Percentiles rank a stretch among this genome's conserved stretches.
Evolutionary conservation across 352 stramenopile species (phyloP).

Genomic region (Peronospora belbahrii): DNA sequence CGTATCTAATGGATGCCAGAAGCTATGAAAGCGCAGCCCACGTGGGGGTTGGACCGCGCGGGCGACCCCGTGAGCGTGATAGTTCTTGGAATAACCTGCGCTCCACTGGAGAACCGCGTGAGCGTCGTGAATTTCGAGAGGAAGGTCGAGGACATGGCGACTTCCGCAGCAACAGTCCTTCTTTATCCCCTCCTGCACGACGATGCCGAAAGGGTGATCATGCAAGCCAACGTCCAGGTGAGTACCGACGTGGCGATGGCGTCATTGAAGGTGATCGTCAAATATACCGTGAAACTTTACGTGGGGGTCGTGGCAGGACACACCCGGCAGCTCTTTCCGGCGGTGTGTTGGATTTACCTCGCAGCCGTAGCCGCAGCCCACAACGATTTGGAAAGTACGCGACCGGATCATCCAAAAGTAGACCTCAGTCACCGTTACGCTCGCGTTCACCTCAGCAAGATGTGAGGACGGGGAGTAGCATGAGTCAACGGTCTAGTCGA

Average conservation of each 20-base stretch:
- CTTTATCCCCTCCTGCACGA: conserved; percentile 18
- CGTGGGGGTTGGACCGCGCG: conserved; percentile 25
- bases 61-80: conserved; percentile 26
- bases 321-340: conserved; percentile 10
- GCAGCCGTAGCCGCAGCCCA: conserved; percentile 24
- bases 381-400: conserved; percentile 25
- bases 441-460: conserved; percentile 22
- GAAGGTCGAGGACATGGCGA: conserved; percentile 10
- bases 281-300: conserved; percentile 14
- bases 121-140: conserved; percentile 12
- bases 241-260: conserved; percentile 17
- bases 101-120: conserved; percentile 9
- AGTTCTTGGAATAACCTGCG: conserved; percentile 15
- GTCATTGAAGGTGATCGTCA: conserved; percentile 15
- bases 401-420: conserved; percentile 7
- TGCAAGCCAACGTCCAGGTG: conserved; percentile 10
- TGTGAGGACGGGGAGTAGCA: conserved; percentile 13
- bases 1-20: conserved; percentile 17
- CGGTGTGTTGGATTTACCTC: conserved; percentile 12
- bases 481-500: conserved; percentile 9
- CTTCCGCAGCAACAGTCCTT: conserved; percentile 12
- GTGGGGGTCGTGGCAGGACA: conserved; percentile 17
- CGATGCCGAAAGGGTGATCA: conserved; percentile 17
- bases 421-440: conserved; percentile 19
- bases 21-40: conserved; percentile 8